Evolutionary conservation across 305 asterid species (phyloP), one percentile per base, ranked within the genome.

Genomic region (Caryopteris hybrid): DNA sequence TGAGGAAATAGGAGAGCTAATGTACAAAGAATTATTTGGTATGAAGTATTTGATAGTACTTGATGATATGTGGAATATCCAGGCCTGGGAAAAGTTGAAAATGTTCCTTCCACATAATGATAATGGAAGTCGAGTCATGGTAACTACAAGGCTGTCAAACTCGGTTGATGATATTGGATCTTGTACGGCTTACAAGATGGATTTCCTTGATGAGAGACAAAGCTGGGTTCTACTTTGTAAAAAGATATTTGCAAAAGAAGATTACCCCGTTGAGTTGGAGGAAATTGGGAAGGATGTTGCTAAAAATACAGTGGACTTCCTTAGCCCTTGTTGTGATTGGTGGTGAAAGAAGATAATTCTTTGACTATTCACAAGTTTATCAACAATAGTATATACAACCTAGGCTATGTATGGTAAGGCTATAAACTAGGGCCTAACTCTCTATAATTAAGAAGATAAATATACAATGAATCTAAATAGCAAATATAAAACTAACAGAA

Each of bases 291-390:
- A 43, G 22, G 39, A 5, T 3, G 59, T 75, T 39, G 67, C 70
- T 43, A 21, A 71, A 62, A 14, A 25, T 71, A 70, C 12, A 53
- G 64, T 8, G 70, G 76, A 20, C 65, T 71, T 13, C 76, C 76
- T 43, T 57, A 13, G 74, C 74, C 31, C 51, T 70, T 39, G 63
- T 39, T 11, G 74, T 70, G 6, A 63, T 71, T 45, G 60, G 66
- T 12, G 77, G 77, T n/a, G n/a, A n/a, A n/a, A n/a, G n/a, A n/a
- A n/a, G n/a, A n/a, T n/a, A n/a, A n/a, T n/a, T n/a, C n/a, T n/a
- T n/a, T n/a, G n/a, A n/a, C n/a, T n/a, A n/a, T n/a, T n/a, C n/a
- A n/a, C n/a, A n/a, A n/a, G n/a, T n/a, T n/a, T n/a, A n/a, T n/a
- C n/a, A n/a, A n/a, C n/a, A n/a, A n/a, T n/a, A n/a, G n/a, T n/a